Base-by-base conservation (phyloP, 2,329 filamentous ascomycete genomes). In the Mycocentrospora acerina region DNA sequence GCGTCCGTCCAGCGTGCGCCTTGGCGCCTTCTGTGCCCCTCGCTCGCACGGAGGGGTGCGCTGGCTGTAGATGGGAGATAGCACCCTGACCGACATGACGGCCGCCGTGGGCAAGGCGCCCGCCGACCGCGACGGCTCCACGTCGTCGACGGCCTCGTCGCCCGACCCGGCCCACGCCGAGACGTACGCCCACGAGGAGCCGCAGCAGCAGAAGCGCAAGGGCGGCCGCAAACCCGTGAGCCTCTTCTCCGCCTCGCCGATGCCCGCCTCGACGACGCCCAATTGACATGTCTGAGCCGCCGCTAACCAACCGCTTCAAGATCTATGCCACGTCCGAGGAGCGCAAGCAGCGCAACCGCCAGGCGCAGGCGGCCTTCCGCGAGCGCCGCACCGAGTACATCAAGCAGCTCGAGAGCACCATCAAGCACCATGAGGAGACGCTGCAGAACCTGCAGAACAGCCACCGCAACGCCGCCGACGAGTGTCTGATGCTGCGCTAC, bases 241-340 rank as follows among this genome's bases (percentile, higher is more conserved):
- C 78, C 54, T 43, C 49, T 46, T n/a, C n/a, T n/a, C n/a, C n/a
- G n/a, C n/a, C n/a, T n/a, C n/a, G n/a, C n/a, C n/a, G n/a, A n/a
- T n/a, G n/a, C n/a, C n/a, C n/a, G n/a, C n/a, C n/a, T n/a, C n/a
- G n/a, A n/a, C n/a, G n/a, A n/a, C 51, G 47, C 18, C 45, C 51
- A 40, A 46, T 54, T 28, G 42, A 50, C 33, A 59, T 67, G 61
- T 62, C 60, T 32, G 59, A 57, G 44, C 59, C 60, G 48, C 58
- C 44, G 61, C 67, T 70, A 66, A 70, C 67, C 42, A 62, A 66
- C 46, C 61, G 55, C 40, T 60, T 61, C 56, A 68, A 96, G 91
- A 96, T 96, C 51, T 98, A 98, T 78, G 93, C 93, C 37, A 98
- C 93, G 24, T 97, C 93, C 9, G 93, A 98, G 70, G 93, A 98